Base-by-base conservation (phyloP, 2,329 filamentous ascomycete genomes). In the Thelonectria olida region DNA sequence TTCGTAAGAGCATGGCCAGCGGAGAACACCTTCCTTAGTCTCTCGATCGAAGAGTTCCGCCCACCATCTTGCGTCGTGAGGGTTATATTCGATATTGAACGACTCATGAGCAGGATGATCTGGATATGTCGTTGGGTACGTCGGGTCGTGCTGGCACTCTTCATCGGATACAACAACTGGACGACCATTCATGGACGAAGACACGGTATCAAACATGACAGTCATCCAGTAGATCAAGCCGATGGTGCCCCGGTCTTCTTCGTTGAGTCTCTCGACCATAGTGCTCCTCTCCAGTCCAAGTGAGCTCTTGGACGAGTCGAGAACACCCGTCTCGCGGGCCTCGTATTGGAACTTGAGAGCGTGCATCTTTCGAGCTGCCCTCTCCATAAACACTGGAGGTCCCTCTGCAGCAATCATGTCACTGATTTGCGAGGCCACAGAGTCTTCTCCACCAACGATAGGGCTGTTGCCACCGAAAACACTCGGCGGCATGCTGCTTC, bases 191-290 rank as follows among this genome's bases (percentile, higher is more conserved):
- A 88, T 84, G 2, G 84, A 84, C 1, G 85, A 80, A 1, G 83
- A 85, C 15, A 87, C 72, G 0, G 85, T 87, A 69, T 88, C 85
- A 41, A 86, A 84, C 85, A 88, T 88, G 48, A 87, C 77, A 0
- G 82, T 84, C 42, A 88, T 76, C 86, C 85, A 88, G 69, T 84
- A 87, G 13, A 88, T 71, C 10, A 88, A 73, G n/a, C 84, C 79
- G 25, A 88, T 77, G 0, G 86, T 87, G 20, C 79, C 72, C 17
- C 71, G 72, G 19, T 79, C 75, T 56, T 61, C 77, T 69, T 41
- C 75, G 17, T 60, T 73, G 44, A 71, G 23, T 12, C 66, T 54
- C 27, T 71, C 70, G 4, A 60, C 55, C 8, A 62, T 44, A n/a
- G 62, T 64, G 4, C 65, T 58, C 51, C 64, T 72, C 51, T 72